Evolutionary conservation across 1,284 basidiomycete genomes (phyloP), one percentile per base, ranked within the genome.

Genomic region (Papiliotrema laurentii): DNA sequence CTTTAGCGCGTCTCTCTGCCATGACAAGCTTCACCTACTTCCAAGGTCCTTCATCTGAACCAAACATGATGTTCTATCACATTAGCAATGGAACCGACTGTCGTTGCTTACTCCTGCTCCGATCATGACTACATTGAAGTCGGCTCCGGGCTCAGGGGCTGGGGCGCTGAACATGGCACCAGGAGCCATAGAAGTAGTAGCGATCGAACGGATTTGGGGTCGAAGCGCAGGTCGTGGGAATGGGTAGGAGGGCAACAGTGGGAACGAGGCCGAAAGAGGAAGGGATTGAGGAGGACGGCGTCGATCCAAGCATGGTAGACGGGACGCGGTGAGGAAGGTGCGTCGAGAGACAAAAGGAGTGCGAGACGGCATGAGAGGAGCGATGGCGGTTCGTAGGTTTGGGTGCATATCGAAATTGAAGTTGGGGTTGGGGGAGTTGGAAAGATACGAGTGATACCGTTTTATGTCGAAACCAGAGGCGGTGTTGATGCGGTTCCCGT

Each of bases 81-180:
- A 40, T 42, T 46, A 53, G 39, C 16, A 43, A 30, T 10, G 14
- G 16, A 4, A 27, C 10, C 3, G 31, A 38, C 4, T 21, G 28
- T 14, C 4, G 5, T 26, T 3, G 66, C 71, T 68, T 45, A 73
- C 72, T 24, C 91, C 91, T 27, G 90, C 90, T 46, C 90, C 90
- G 61, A 94, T 79, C 73, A 91, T 91, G 66, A 92, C 82, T 52
- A 96, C 83, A 70, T 93, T 93, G 78, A 92, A 92, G 64, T 85
- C 79, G 59, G 83, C 80, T 38, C 74, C 74, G 4, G 72, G 72
- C 39, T 69, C 69, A 28, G 74, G 72, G n/a, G 61, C 58, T 3
- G 72, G 68, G 47, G 69, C 63, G 53, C 70, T 72, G 47, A 62
- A 64, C 60, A 66, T 64, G 16, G 58, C 55, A 53, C 42, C 53